Conservation (phyloP, 2,329 filamentous ascomycete species). For the Fusarium papillatum region DNA sequence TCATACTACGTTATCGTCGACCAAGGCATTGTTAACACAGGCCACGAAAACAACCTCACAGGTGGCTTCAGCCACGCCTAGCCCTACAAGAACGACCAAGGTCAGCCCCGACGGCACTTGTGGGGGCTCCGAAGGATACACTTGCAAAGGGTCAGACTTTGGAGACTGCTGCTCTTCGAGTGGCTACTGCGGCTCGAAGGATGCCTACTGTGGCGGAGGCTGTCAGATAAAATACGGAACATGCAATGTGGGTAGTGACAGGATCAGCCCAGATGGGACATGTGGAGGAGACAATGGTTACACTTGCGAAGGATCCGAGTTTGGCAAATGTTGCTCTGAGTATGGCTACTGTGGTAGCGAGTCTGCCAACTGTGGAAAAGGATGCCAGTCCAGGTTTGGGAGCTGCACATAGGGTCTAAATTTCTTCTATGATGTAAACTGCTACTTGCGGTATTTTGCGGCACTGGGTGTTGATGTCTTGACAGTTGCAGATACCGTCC, state of each 20-base stretch:
- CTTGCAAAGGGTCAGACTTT: background rate
- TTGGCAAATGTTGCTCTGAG: background rate
- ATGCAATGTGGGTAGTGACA: background rate
- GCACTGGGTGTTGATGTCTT: no score
- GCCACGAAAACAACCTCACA: no score
- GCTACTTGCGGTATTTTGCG: no score
- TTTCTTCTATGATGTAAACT: no score
- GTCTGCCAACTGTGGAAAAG: background rate
- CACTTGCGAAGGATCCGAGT: background rate
- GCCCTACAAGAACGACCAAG: no score
- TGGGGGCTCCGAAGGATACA: background rate
- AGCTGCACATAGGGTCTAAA: background rate
- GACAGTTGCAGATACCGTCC: no score
- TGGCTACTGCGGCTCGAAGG: background rate
- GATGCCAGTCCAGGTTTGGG: background rate
- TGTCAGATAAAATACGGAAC: background rate
- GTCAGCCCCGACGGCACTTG: no score
- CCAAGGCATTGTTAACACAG: no score
- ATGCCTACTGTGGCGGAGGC: background rate
- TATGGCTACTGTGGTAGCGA: background rate
- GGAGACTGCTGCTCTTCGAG: background rate
- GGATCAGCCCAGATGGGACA: background rate
- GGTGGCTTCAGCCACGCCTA: no score
- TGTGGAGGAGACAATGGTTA: background rate
- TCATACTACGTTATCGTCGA: no score